Percentiles rank a stretch among this genome's conserved stretches.
phyloP scores from a whole-genome alignment of 345 rosid genomes.

The Aegle marmelos region DNA sequence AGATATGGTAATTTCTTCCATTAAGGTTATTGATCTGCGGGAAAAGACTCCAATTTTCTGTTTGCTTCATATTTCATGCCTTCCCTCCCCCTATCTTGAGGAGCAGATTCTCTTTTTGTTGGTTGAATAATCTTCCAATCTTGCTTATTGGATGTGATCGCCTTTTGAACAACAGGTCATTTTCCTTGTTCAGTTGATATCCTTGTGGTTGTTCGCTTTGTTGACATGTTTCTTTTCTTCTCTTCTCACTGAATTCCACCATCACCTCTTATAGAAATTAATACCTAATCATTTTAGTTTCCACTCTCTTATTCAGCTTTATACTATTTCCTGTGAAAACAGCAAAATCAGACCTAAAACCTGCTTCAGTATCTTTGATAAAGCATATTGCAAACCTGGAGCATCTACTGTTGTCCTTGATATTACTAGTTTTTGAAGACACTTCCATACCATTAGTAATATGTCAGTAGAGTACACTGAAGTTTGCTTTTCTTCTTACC shows the following conservation, averaged over 20 bases:
- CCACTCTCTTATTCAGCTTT: neutral
- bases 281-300: neutral
- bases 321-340: neutral
- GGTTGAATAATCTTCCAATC: neutral
- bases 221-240: neutral
- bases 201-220: neutral
- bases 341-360: neutral
- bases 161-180: neutral
- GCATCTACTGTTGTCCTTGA: neutral
- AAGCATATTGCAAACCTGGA: neutral
- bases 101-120: neutral
- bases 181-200: neutral
- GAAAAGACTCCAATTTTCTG: neutral
- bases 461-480: neutral
- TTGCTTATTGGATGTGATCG: slow-evolving; percentile 6
- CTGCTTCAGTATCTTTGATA: neutral
- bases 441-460: neutral
- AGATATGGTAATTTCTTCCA: neutral
- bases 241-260: neutral
- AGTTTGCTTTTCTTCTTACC: neutral
- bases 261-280: neutral
- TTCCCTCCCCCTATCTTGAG: neutral
- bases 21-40: neutral
- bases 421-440: neutral
- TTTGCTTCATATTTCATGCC: no score